Base-by-base conservation (phyloP, 2,329 filamentous ascomycete species). In the Blastomyces silverae region DNA sequence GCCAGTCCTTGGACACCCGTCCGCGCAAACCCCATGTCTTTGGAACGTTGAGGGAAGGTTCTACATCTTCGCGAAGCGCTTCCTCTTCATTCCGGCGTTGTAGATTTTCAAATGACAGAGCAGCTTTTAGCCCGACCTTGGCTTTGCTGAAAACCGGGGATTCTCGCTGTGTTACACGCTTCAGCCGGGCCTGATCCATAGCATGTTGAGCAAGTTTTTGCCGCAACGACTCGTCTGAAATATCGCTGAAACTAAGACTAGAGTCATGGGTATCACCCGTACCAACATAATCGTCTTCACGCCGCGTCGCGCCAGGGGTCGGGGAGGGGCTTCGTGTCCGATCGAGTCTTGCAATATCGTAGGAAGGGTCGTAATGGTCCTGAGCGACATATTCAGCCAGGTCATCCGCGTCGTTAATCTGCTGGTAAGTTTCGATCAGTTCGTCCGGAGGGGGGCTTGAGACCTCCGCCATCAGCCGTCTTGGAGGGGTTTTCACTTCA, bases 111-210 rank as follows among this genome's bases (percentile, higher is more conserved):
- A 75, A 73, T 0, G 76, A 76, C 57, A 77, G 66, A 6, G 69
- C 67, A 22, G 69, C 66, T 61, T 67, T 71, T 3, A 64, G 66
- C 4, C 74, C 75, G n/a, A 71, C 70, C 48, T 71, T 75, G 37
- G 74, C 76, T 67, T 73, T 78, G 61, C 77, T 75, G 65, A 80
- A 74, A 28, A 79, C 73, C 1, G 78, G 77, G 1, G 76, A 76
- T 31, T 73, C 73, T 67, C 71, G 76, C 39, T 73, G 69, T 8
- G 76, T 78, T 25, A 74, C 77, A 31, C 74, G 73, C 68, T 72
- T 72, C 37, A 80, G 69, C 44, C 78, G 75, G 67, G 73, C 71
- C 66, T 76, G 75, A 62, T 80, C 78, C 61, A 72, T 69, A 34
- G 73, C 70, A 63, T 76, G 75, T 44, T 78, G 74, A 25, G 72